Conservation (phyloP, 495 filamentous ascomycete species). For the Penicillium chermesinum region DNA sequence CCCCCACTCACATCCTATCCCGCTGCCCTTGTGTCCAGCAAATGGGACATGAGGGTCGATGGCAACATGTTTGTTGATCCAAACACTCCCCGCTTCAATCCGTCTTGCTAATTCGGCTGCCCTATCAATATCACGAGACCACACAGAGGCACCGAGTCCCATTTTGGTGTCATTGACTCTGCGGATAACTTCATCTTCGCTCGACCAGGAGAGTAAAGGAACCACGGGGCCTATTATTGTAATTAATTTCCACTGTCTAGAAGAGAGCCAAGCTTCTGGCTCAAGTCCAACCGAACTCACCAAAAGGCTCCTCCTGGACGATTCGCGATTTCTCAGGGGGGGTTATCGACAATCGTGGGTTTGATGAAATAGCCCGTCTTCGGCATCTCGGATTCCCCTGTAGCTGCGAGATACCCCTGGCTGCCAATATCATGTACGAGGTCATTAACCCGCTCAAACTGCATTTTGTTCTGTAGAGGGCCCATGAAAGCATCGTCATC, state of each 20-base stretch:
- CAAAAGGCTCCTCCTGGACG: constrained; percentile 34
- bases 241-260: too few relatives aligned
- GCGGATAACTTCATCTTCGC: constrained; percentile 47
- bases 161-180: constrained; percentile 36
- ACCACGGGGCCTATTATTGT: constrained; percentile 50
- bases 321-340: constrained; percentile 34
- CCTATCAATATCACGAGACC: constrained; percentile 42
- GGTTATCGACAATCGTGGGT: neutral
- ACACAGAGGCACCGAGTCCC: constrained; percentile 53
- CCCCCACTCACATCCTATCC: constrained; percentile 61
- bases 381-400: neutral
- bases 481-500: too few relatives aligned
- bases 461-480: neutral
- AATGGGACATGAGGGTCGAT: constrained; percentile 51
- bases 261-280: too few relatives aligned
- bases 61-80: constrained; percentile 50
- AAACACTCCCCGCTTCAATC: constrained; percentile 52
- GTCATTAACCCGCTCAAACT: neutral
- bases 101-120: constrained; percentile 45
- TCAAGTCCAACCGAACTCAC: too few relatives aligned
- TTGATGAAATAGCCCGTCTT: neutral
- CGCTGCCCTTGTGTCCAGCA: constrained; percentile 60
- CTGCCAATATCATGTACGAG: neutral
- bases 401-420: neutral
- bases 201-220: constrained; percentile 42